Evolutionary conservation across 306 rosid genomes (phyloP), one percentile per base, ranked within the genome.

Genomic region (Pyrus bretschneideri): DNA sequence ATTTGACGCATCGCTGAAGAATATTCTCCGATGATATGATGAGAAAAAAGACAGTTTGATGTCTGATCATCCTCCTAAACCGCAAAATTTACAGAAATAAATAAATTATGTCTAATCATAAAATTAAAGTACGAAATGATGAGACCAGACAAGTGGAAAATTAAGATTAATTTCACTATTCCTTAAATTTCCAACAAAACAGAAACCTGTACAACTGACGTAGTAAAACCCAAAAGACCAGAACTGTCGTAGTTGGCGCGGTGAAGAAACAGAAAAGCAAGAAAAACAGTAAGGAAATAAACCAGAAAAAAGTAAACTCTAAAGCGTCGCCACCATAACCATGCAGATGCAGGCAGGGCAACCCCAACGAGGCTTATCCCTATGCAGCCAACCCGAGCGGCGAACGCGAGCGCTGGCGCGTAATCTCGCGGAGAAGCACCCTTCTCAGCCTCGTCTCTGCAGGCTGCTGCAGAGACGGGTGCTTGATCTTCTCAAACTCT

Each of bases 401-500:
- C 3, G 96, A 93, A 7, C 83, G 95, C 19, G 93, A 84, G 3
- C 90, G 86, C 79, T 79, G 86, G 46, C 86, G 70, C 0, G 35
- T 64, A 23, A 83, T 73, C 57, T 86, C 86, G 14, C 85, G 86
- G 52, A 82, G 80, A 55, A 71, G 78, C 40, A 70, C 71, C 7
- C 84, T 86, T 38, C 69, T 31, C 69, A 31, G 45, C n/a, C 85
- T 85, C 80, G 83, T 76, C 46, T 93, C 86, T 2, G 78, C 70
- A 14, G 82, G 69, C 61, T 79, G 85, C 73, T 87, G 79, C 14
- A 93, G 85, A 0, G 96, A 89, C 3, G 97, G 96, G 21, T 89
- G 90, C 67, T 82, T 87, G 72, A 79, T 79, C 70, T 81, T 91
- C 89, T 91, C 97, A 0, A 83, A 84, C 79, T 93, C 98, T 74